Base-by-base conservation (phyloP, 108 stramenopile species). In the Chaetoceros tenuissimus region DNA sequence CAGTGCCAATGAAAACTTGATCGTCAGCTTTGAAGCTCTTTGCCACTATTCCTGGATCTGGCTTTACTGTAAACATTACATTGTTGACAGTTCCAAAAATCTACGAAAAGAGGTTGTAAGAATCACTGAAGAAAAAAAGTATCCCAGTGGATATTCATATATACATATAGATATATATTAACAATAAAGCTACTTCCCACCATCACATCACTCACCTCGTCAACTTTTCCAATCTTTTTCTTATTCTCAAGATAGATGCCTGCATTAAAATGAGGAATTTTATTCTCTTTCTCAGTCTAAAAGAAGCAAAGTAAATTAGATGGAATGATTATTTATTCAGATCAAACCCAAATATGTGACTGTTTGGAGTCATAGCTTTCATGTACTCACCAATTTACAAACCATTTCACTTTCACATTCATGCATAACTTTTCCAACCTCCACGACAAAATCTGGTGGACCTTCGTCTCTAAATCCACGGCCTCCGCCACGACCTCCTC, bases 261-360 rank as follows among this genome's bases (percentile, higher is more conserved):
- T 26, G 98, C 98, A 64, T 98, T 98, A 81, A 98, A 98, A 67
- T 98, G 96, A 0, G 98, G 98, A 21, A 98, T 85, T 72, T 89
- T 95, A 43, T 59, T 57, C 56, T 87, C 83, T 18, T 63, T 17
- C 57, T 96, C 48, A 2, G 77, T 75, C 77, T n/a, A n/a, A n/a
- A n/a, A n/a, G n/a, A n/a, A n/a, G n/a, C n/a, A n/a, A n/a, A n/a
- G n/a, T n/a, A n/a, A n/a, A n/a, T n/a, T n/a, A n/a, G n/a, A n/a
- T n/a, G n/a, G n/a, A n/a, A n/a, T n/a, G n/a, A n/a, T n/a, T n/a
- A n/a, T n/a, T n/a, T n/a, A n/a, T n/a, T n/a, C n/a, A n/a, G n/a
- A n/a, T n/a, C n/a, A n/a, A n/a, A n/a, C n/a, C n/a, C n/a, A n/a
- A n/a, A n/a, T n/a, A n/a, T n/a, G n/a, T n/a, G n/a, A n/a, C n/a